Percentiles rank a stretch among this genome's conserved stretches.
Conservation (phyloP, 2,329 filamentous ascomycete genomes). For the Penicillium sp. region DNA sequence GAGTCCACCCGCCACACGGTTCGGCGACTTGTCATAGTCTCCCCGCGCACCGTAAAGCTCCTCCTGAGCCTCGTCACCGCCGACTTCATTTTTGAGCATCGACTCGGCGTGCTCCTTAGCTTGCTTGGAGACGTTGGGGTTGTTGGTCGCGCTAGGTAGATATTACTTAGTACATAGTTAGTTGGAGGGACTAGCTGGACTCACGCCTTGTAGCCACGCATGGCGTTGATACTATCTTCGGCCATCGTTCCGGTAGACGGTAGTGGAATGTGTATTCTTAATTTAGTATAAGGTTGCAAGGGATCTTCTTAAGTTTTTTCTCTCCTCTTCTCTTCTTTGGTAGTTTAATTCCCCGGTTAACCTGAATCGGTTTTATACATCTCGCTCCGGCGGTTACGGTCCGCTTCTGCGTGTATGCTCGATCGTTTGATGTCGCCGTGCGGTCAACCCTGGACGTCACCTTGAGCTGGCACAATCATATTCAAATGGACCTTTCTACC, state of each 20-base stretch:
- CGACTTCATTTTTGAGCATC: slow-evolving; percentile 23
- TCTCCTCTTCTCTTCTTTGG: not conserved
- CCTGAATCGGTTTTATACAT: not conserved
- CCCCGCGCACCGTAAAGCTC: slow-evolving; percentile 22
- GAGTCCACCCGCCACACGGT: slow-evolving; percentile 21
- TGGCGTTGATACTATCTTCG: slow-evolving; percentile 12
- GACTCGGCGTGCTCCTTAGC: slow-evolving; percentile 27
- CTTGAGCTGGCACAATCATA: not conserved
- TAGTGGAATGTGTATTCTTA: not conserved
- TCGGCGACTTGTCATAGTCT: slow-evolving; percentile 23
- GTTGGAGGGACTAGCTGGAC: not conserved
- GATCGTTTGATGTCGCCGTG: not conserved
- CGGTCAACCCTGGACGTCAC: not conserved
- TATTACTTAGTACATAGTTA: not conserved
- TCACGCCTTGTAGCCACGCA: slow-evolving; percentile 17
- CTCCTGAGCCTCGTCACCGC: slow-evolving; percentile 19
- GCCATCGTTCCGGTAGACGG: not conserved
- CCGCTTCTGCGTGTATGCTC: not conserved
- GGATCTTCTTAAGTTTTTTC: not conserved
- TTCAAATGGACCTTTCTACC: no score
- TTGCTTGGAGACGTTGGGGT: slow-evolving; percentile 25
- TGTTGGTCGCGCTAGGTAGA: slow-evolving; percentile 21
- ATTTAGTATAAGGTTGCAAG: not conserved
- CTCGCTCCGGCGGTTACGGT: not conserved
- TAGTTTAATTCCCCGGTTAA: not conserved